Evolutionary conservation across 257 asterid genomes (phyloP).

Genomic region (Apocynum venetum): DNA sequence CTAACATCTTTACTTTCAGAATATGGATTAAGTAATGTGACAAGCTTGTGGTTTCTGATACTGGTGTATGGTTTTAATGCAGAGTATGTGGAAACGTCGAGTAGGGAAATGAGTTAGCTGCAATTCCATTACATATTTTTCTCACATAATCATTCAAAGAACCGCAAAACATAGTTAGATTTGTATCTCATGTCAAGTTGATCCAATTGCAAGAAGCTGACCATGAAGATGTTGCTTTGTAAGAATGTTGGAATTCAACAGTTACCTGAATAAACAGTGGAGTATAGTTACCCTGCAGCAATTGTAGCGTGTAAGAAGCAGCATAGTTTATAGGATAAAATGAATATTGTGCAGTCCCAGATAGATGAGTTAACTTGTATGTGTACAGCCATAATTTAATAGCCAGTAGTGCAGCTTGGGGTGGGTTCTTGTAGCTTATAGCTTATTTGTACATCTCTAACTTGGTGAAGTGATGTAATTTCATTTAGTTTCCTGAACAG

Average conservation of each 20-base stretch:
- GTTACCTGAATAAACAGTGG: conserved; percentile 3
- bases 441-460: conserved; percentile 12
- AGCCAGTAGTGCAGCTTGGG: conserved; percentile 13
- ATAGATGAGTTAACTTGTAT: conserved; percentile 12
- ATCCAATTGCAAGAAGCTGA: conserved; percentile 11
- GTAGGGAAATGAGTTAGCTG: conserved; percentile 46
- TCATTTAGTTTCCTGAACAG: background rate
- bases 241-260: conserved; percentile 3
- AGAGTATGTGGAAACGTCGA: conserved; percentile 79
- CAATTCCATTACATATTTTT: conserved; percentile 3
- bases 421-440: conserved; percentile 9
- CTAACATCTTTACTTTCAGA: conserved; percentile 5
- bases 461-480: conserved; percentile 2
- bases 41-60: background rate
- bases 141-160: conserved; percentile 9
- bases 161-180: background rate
- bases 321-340: conserved; percentile 9
- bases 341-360: conserved; percentile 19
- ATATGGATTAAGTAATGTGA: background rate
- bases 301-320: conserved; percentile 16
- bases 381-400: conserved; percentile 21
- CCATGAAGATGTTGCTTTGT: conserved; percentile 7
- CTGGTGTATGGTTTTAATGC: conserved; percentile 33
- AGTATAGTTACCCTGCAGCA: conserved; percentile 15
- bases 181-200: conserved; percentile 7